Evolutionary conservation across 345 rosid species (phyloP).

Genomic region (Pistacia integerrima): DNA sequence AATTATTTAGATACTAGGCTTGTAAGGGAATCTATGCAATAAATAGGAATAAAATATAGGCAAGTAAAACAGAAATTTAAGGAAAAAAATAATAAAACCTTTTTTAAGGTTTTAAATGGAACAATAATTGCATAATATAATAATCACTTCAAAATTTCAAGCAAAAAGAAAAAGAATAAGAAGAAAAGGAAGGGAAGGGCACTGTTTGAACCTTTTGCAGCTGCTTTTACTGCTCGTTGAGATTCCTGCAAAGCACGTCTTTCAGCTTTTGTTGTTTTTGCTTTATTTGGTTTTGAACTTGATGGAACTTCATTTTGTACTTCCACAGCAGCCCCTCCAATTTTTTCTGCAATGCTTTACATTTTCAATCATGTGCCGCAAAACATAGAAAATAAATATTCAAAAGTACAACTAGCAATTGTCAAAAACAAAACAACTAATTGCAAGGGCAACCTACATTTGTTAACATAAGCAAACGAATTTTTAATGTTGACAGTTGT

Average conservation of each 20-base stretch:
- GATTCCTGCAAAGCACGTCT: slow-evolving; percentile 72
- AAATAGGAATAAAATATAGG: not conserved
- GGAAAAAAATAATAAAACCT: not conserved
- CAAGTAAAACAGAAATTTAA: not conserved
- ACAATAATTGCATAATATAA: not conserved
- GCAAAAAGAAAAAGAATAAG: not conserved
- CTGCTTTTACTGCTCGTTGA: slow-evolving; percentile 66
- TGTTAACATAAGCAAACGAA: not conserved
- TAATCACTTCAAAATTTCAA: not conserved
- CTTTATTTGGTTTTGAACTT: slow-evolving; percentile 45
- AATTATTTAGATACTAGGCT: not conserved
- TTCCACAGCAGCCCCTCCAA: slow-evolving; percentile 27
- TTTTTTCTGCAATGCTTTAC: slow-evolving; percentile 42
- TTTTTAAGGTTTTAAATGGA: not conserved
- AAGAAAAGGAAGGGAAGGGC: not conserved
- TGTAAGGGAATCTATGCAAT: not conserved
- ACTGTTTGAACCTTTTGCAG: slow-evolving; percentile 45
- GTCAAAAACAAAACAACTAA: not conserved
- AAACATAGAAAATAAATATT: not conserved
- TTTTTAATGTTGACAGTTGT: not conserved
- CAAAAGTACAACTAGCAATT: not conserved
- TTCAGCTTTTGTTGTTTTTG: slow-evolving; percentile 69
- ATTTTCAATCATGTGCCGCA: not conserved
- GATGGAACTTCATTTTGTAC: slow-evolving; percentile 38
- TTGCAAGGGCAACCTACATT: not conserved